Evolutionary conservation across 352 stramenopile genomes (phyloP), one percentile per base, ranked within the genome.

Genomic region (Pythium diclinum): DNA sequence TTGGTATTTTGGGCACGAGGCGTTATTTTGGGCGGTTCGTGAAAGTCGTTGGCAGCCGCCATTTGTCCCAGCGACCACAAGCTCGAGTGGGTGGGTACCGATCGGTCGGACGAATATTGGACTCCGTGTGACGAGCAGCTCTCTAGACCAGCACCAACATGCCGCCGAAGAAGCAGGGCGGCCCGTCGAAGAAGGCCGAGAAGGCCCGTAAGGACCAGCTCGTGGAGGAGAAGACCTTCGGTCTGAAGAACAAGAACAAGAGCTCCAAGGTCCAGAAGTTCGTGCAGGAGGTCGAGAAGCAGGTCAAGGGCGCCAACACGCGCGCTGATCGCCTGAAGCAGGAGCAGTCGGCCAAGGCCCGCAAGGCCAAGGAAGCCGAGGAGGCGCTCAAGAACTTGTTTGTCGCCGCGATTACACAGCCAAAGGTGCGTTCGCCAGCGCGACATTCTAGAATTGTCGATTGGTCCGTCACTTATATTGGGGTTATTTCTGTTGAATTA

Each of bases 171-270:
- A 91, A 93, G 67, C 75, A 71, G 40, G 63, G 49, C 32, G 77
- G 73, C 8, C 68, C 72, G 38, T 91, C 83, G n/a, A 96, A 94
- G 72, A 97, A 97, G 77, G 74, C 73, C 19, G 76, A 89, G 32
- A 79, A 96, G 78, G 97, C 97, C 77, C 88, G 94, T 72, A 92
- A 96, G 68, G 88, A 96, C 17, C 97, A 98, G 80, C 67, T 83
- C 19, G 72, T 99, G 40, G 97, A 99, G 69, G 97, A 99, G 81
- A 99, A 99, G 80, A 99, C 97, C 16, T 99, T 99, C 69, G 97
- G 97, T 28, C 81, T 99, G 25, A 99, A 99, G 81, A 99, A 99
- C 85, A 99, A 99, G 76, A 99, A 99, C 77, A 99, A 99, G 81
- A 95, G 79, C 71, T 97, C 97, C 66, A 97, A 97, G 68, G 94